Evolutionary conservation across 176 grass and related monocot genomes (phyloP).

Genomic region (Microstegium vimineum): DNA sequence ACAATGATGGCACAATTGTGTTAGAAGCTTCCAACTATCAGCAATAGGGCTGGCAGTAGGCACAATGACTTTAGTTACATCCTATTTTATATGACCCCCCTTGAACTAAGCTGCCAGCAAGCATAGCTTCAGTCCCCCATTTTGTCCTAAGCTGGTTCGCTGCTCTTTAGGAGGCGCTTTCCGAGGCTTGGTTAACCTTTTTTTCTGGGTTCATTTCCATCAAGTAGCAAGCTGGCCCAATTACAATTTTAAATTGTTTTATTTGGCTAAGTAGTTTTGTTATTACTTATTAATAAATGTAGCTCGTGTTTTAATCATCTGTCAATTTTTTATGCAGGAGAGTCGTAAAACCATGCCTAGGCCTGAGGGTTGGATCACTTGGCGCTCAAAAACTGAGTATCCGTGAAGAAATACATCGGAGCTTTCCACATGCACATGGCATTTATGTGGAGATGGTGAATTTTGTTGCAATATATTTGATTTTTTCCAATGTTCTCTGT

Average conservation of each 20-base stretch:
- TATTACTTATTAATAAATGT: neutral
- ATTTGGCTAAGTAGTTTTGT: neutral
- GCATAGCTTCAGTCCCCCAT: neutral
- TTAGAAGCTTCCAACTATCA: neutral
- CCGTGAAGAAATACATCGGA: conserved; percentile 1
- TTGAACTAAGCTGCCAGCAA: neutral
- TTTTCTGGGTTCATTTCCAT: neutral
- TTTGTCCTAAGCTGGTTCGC: neutral
- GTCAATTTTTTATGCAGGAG: neutral
- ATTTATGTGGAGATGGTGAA: conserved; percentile 15
- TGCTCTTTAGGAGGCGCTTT: neutral
- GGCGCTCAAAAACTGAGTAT: neutral
- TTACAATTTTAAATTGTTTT: neutral
- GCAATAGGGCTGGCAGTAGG: no score
- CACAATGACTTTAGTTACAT: neutral
- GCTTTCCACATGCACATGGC: neutral
- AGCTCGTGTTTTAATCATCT: neutral
- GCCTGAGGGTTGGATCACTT: conserved; percentile 11
- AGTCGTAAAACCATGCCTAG: conserved; percentile 7
- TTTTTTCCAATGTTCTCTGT: neutral
- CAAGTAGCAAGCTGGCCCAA: neutral
- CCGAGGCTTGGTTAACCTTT: no score
- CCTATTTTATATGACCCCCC: neutral
- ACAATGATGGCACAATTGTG: neutral
- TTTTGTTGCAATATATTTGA: neutral